These are phyloP conservation scores for Capsicum pubescens DNA, from an alignment of 257 asterid genomes.

Conservation along the genomic window DNA sequence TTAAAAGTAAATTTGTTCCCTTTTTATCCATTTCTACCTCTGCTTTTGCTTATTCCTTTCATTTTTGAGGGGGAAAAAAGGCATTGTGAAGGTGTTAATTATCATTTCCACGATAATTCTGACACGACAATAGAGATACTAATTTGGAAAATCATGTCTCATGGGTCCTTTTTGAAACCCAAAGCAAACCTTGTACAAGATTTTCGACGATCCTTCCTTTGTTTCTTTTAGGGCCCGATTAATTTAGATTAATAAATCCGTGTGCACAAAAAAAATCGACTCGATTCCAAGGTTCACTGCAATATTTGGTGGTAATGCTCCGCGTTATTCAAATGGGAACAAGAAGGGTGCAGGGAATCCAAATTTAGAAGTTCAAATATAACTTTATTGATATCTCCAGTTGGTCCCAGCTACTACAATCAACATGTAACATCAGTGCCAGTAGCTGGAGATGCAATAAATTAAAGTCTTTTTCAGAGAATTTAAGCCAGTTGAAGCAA, in stretches of 20 bases:
- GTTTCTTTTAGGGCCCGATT: background rate
- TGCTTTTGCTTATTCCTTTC: background rate
- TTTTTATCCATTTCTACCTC: background rate
- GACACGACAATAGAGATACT: background rate
- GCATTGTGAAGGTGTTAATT: background rate
- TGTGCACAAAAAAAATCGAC: background rate
- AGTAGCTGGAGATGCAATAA: constrained; percentile 9
- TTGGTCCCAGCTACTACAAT: constrained; percentile 9
- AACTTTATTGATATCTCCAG: background rate
- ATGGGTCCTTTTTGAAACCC: background rate
- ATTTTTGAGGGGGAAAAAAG: background rate
- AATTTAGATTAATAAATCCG: background rate
- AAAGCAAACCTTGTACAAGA: background rate
- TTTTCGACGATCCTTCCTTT: background rate
- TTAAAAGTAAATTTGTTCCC: background rate
- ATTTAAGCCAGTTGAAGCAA: background rate
- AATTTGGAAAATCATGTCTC: background rate
- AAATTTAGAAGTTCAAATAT: background rate
- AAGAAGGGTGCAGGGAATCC: background rate
- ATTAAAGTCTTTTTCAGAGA: background rate
- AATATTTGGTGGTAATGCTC: background rate
- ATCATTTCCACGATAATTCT: background rate
- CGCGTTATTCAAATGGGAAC: background rate
- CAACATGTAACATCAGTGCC: constrained; percentile 21
- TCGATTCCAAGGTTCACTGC: background rate